Evolutionary conservation across 345 rosid genomes (phyloP).

Genomic region (Geranium brycei): DNA sequence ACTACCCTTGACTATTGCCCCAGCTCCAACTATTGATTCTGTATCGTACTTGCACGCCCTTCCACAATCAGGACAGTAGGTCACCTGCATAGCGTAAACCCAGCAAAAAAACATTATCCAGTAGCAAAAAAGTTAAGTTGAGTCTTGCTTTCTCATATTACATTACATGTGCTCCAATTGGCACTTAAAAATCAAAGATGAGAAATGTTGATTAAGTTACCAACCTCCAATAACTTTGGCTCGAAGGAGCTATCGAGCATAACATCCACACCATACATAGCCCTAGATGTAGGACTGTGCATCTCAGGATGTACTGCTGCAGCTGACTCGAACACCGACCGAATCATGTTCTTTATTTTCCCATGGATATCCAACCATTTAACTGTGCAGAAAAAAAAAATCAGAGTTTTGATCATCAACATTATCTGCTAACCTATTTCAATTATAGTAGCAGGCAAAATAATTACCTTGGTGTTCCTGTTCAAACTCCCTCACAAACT

Average conservation of each 20-base stretch:
- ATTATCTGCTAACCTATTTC: not conserved
- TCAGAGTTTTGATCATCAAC: not conserved
- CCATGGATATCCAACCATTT: slow-evolving; percentile 70
- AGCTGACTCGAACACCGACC: slow-evolving; percentile 74
- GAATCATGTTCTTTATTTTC: slow-evolving; percentile 46
- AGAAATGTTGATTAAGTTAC: slow-evolving; percentile 14
- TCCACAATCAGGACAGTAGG: slow-evolving; percentile 87
- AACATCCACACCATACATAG: slow-evolving; percentile 85
- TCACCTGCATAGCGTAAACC: slow-evolving; percentile 35
- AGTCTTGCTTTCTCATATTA: not conserved
- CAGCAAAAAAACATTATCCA: not conserved
- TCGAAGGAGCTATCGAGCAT: slow-evolving; percentile 70
- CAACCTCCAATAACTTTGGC: slow-evolving; percentile 85
- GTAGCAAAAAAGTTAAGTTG: not conserved
- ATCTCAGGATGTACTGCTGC: slow-evolving; percentile 74
- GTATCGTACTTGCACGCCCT: slow-evolving; percentile 81
- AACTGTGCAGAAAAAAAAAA: slow-evolving; percentile 26
- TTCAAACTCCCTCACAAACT: slow-evolving; percentile 76
- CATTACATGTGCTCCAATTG: not conserved
- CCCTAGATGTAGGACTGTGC: slow-evolving; percentile 65
- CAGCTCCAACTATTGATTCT: slow-evolving; percentile 30
- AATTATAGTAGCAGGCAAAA: not conserved
- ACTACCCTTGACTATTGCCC: slow-evolving; percentile 30
- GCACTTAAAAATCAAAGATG: not conserved
- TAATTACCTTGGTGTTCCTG: slow-evolving; percentile 57